These are phyloP conservation scores for Guadua angustifolia DNA, from an alignment of 176 grass and related monocot species.

Conservation along the genomic window DNA sequence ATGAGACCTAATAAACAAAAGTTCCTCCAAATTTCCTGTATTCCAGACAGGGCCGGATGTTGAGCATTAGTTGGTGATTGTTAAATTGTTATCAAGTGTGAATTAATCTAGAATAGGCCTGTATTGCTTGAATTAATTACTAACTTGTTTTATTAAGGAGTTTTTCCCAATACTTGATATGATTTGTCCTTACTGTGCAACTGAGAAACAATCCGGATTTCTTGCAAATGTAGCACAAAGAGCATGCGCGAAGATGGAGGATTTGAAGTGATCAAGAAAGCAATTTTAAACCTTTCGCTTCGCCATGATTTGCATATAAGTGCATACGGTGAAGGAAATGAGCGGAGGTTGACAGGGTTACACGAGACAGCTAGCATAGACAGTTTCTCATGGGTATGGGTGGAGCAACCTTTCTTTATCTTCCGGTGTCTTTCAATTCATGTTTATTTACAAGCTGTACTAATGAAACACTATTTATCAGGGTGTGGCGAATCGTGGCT, in stretches of 20 bases:
- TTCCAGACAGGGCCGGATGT: background rate
- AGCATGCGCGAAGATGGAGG: conserved; percentile 92
- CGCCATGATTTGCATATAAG: conserved; percentile 91
- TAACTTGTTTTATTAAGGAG: background rate
- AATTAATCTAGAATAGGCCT: background rate
- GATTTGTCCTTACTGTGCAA: background rate
- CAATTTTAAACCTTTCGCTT: conserved; percentile 93
- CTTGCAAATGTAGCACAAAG: conserved; percentile 75
- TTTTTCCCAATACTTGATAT: background rate
- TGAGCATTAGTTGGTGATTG: background rate
- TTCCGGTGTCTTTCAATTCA: background rate
- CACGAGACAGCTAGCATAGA: conserved; percentile 97
- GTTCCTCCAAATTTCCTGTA: background rate
- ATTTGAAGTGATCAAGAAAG: conserved; percentile 90
- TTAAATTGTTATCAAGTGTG: background rate
- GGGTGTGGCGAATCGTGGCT: conserved; percentile 98
- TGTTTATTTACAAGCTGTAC: conserved; percentile 12
- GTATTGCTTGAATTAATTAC: background rate
- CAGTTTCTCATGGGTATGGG: conserved; percentile 89
- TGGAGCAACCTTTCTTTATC: background rate
- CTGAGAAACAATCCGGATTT: conserved; percentile 19
- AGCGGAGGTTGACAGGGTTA: conserved; percentile 85
- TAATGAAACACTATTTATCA: conserved; percentile 42
- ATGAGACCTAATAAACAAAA: background rate
- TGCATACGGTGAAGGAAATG: conserved; percentile 97